Evolutionary conservation across 371 early-diverging fungal species (phyloP).

Genomic region (Sanchytrium tribonematis): DNA sequence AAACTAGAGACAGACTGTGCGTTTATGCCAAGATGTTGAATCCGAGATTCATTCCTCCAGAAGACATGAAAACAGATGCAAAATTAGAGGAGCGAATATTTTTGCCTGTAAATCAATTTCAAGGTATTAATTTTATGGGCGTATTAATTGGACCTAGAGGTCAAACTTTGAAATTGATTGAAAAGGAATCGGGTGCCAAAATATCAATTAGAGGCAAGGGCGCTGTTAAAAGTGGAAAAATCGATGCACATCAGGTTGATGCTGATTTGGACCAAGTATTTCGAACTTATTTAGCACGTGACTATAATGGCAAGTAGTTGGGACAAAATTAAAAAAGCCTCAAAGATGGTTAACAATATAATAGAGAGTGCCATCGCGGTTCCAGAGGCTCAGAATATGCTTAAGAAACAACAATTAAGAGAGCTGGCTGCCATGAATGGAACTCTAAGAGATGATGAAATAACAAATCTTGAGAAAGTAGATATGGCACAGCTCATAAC

Average conservation of each 20-base stretch:
- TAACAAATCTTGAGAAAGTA: not conserved
- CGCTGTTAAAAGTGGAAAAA: conserved; percentile 84
- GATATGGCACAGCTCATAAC: not conserved
- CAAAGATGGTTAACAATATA: conserved; percentile 58
- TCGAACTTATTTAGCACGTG: conserved; percentile 72
- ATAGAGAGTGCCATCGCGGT: conserved; percentile 63
- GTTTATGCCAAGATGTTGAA: conserved; percentile 6
- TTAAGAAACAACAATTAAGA: conserved; percentile 70
- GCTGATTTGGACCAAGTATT: conserved; percentile 89
- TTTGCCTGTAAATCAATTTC: conserved; percentile 75
- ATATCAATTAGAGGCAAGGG: conserved; percentile 88
- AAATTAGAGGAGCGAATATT: conserved; percentile 27
- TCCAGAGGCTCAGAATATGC: conserved; percentile 75
- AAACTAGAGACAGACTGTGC: not conserved
- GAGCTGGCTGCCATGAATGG: conserved; percentile 84
- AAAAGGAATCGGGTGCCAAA: conserved; percentile 67
- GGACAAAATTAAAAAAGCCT: conserved; percentile 54
- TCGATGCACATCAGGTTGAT: conserved; percentile 8
- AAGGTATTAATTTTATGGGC: conserved; percentile 90
- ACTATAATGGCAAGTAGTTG: conserved; percentile 61
- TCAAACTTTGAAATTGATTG: conserved; percentile 75
- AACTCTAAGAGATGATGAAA: conserved; percentile 69
- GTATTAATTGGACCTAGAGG: conserved; percentile 86
- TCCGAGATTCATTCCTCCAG: conserved; percentile 56
- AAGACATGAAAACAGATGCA: conserved; percentile 57